phyloP scores from a whole-genome alignment of 2,329 filamentous ascomycete species.

The Pyrenophora graminea region DNA sequence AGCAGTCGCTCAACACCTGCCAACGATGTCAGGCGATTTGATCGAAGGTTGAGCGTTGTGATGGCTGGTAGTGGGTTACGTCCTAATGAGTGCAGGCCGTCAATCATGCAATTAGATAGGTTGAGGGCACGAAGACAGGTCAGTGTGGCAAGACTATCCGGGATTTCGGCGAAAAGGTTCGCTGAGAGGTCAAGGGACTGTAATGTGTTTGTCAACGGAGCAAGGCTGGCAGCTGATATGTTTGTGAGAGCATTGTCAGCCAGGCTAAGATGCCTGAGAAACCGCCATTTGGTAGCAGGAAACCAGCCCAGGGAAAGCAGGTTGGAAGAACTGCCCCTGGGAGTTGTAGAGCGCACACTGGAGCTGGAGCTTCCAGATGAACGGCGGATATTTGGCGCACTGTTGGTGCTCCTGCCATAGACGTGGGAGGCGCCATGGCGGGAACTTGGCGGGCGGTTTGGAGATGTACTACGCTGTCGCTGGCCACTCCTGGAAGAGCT shows the following conservation, averaged over 20 bases:
- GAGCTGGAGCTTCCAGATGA: slow-evolving; percentile 95
- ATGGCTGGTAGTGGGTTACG: slow-evolving; percentile 90
- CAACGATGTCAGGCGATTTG: slow-evolving; percentile 83
- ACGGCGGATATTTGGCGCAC: slow-evolving; percentile 71
- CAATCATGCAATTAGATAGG: slow-evolving; percentile 96
- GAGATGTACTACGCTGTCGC: slow-evolving; percentile 77
- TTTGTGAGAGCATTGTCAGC: slow-evolving; percentile 88
- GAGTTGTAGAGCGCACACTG: slow-evolving; percentile 60
- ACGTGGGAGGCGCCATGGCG: slow-evolving; percentile 69
- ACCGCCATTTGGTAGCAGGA: slow-evolving; percentile 89
- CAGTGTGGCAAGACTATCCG: slow-evolving; percentile 83
- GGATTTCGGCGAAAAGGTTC: slow-evolving; percentile 92
- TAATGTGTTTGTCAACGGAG: slow-evolving; percentile 82
- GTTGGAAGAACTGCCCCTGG: slow-evolving; percentile 74
- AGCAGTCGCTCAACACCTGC: slow-evolving; percentile 87
- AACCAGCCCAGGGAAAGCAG: slow-evolving; percentile 72
- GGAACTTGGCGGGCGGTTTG: slow-evolving; percentile 74
- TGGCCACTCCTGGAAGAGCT: slow-evolving; percentile 50
- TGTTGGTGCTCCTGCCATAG: slow-evolving; percentile 60
- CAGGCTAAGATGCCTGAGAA: slow-evolving; percentile 87
- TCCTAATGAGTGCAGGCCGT: slow-evolving; percentile 83
- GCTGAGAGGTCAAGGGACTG: slow-evolving; percentile 90
- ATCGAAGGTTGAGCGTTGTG: slow-evolving; percentile 86
- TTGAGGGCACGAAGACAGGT: slow-evolving; percentile 91
- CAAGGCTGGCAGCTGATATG: slow-evolving; percentile 74